Conservation (phyloP, 441 rosid genomes). For the Gossypium gossypioides region DNA sequence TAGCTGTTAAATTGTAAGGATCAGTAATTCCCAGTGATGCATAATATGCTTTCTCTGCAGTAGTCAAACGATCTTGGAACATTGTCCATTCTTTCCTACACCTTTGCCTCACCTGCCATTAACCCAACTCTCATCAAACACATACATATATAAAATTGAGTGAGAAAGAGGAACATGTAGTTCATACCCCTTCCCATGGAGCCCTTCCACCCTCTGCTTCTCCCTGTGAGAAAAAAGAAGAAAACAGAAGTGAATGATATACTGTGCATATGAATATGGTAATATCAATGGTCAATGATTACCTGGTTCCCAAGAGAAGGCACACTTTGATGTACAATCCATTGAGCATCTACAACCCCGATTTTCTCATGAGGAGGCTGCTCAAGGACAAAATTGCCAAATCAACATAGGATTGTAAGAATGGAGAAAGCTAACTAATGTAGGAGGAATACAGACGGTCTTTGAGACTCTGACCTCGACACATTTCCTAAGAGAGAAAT, state of each 20-base stretch:
- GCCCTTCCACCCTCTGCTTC: constrained; percentile 42
- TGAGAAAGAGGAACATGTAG: neutral
- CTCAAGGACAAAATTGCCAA: constrained; percentile 5
- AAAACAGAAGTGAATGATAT: neutral
- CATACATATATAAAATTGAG: neutral
- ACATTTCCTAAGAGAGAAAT: constrained; percentile 80
- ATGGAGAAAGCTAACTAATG: neutral
- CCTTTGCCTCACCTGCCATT: constrained; percentile 68
- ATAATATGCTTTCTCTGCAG: constrained; percentile 57
- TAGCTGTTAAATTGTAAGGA: constrained; percentile 22
- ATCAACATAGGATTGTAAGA: neutral
- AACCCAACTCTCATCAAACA: neutral
- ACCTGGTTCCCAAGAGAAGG: constrained; percentile 95
- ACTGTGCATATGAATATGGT: neutral
- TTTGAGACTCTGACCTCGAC: constrained; percentile 56
- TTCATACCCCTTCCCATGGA: constrained; percentile 85
- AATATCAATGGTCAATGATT: constrained; percentile 5
- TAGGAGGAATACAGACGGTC: constrained; percentile 11
- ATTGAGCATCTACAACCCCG: constrained; percentile 92
- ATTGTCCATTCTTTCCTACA: constrained; percentile 78
- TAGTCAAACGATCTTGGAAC: constrained; percentile 56
- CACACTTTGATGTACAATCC: constrained; percentile 80
- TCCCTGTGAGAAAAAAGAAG: constrained; percentile 40
- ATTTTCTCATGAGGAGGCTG: constrained; percentile 89
- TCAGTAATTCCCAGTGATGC: constrained; percentile 28